Evolutionary conservation across 2,329 filamentous ascomycete species (phyloP), one percentile per base, ranked within the genome.

Genomic region (Penicillium palitans): DNA sequence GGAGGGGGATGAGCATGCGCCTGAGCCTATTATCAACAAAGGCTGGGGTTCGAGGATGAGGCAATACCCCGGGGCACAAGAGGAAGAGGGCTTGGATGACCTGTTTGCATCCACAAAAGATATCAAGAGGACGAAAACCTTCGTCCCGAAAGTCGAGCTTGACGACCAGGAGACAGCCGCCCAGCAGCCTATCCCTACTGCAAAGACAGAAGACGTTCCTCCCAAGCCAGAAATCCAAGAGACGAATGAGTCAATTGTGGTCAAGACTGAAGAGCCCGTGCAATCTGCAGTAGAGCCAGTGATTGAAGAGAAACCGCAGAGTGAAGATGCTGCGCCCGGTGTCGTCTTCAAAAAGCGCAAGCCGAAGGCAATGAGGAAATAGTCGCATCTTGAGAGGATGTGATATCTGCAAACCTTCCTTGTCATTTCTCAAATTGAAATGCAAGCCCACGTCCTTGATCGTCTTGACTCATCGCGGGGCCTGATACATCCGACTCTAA

Each of bases 321-420:
- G 41, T 5, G 66, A 71, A 51, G 70, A 71, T 33, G 54, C 60
- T 21, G 61, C 59, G 6, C 55, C 70, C 5, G 74, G 72, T 4
- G 71, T 79, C 41, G 65, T 80, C 24, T 81, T 81, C 71, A 81
- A 80, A 64, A 81, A 80, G 62, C 78, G 79, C 61, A 81, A 79
- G 62, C 72, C 77, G 2, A 81, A 80, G 66, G 66, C 71, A 50
- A 72, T 73, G 65, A 76, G 72, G 65, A 74, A 74, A 69, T 77
- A 67, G 61, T 44, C 7, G 8, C 27, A 42, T 42, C 19, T 25
- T 24, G 25, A 21, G n/a, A 51, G 19, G 27, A 56, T 29, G 13
- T 21, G 13, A n/a, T 56, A 12, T 37, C 17, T 6, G 4, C 46
- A n/a, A 29, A 41, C 6, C 8, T 29, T 51, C 15, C 10, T 37